Percentiles rank a stretch among this genome's conserved stretches.
These are phyloP conservation scores for Ormosia emarginata DNA, from an alignment of 306 rosid species.

Conservation along the genomic window DNA sequence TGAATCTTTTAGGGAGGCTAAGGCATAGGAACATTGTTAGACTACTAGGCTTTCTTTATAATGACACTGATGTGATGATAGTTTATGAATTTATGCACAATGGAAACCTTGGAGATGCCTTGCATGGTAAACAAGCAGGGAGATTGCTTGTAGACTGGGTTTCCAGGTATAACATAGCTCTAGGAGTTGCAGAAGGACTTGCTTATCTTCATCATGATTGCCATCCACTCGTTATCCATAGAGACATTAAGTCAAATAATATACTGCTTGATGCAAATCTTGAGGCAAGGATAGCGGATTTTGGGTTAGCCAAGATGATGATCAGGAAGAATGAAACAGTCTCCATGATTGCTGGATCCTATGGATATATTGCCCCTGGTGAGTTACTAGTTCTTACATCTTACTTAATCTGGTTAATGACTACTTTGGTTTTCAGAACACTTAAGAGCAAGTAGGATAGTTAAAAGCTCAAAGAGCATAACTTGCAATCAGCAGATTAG, in stretches of 20 bases:
- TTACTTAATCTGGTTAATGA: not conserved
- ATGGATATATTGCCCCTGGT: constrained; percentile 98
- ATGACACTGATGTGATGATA: constrained; percentile 71
- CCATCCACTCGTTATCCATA: constrained; percentile 84
- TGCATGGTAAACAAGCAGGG: constrained; percentile 68
- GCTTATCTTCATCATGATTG: constrained; percentile 97
- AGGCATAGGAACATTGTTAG: constrained; percentile 92
- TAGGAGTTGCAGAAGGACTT: constrained; percentile 86
- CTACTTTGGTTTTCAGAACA: not conserved
- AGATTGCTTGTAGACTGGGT: constrained; percentile 88
- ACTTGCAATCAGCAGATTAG: not conserved
- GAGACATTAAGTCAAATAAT: constrained; percentile 88
- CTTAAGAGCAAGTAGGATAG: not conserved
- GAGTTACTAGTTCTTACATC: constrained; percentile 21
- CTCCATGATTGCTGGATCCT: constrained; percentile 93
- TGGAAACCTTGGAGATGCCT: constrained; percentile 85
- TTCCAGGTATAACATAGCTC: constrained; percentile 78
- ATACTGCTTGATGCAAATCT: constrained; percentile 84
- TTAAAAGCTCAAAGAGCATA: not conserved
- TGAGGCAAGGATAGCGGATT: constrained; percentile 88
- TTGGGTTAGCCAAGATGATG: constrained; percentile 94
- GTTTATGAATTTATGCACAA: constrained; percentile 78
- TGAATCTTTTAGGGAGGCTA: constrained; percentile 80
- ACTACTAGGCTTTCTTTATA: constrained; percentile 72
- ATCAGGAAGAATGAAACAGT: constrained; percentile 79